Base-by-base conservation (phyloP, 1,139 yeast genomes). In the Geotrichum siamense region DNA sequence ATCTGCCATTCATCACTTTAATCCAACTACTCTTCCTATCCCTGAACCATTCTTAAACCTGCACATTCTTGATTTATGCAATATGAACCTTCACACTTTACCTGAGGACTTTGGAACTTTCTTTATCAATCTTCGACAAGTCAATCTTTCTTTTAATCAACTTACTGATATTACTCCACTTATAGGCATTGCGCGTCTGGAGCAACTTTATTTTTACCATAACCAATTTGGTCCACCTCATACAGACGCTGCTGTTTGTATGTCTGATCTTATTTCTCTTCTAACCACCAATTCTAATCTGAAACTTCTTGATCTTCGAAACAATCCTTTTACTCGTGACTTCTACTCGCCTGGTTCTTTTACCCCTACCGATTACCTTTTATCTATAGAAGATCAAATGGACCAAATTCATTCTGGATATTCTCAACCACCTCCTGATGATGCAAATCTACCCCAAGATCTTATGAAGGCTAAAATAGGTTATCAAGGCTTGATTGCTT, bases 101-200 rank as follows among this genome's bases (percentile, higher is more conserved):
- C 68, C 68, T 1, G 44, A 41, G 13, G 41, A 50, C 23, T 56
- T 64, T 39, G 47, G 55, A 8, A 51, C 49, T 27, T 44, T 51
- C 33, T 51, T 54, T 22, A 52, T 59, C 35, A 63, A 63, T 44
- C 45, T 63, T 22, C 56, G 68, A 5, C 64, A 60, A 22, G 51
- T 64, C 20, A 60, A 64, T 43, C 48, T 63, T 28, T 55, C 63
- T n/a, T 55, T 60, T 49, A 64, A 64, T 49, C 45, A 52, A 43
- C 39, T 64, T 2, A 27, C 45, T 10, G 39, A 55, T 37, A 43
- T 63, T 6, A 30, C 50, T 2, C 56, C 62, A 10, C 44, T 63
- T 26, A 47, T 48, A 34, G 53, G 52, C 15, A 56, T 63, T 13
- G 58, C 58, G 12, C 53, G 57, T 42, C 55, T 64, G 39, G 51